Base-by-base conservation (phyloP, 352 stramenopile genomes). In the Globisporangium solare region DNA sequence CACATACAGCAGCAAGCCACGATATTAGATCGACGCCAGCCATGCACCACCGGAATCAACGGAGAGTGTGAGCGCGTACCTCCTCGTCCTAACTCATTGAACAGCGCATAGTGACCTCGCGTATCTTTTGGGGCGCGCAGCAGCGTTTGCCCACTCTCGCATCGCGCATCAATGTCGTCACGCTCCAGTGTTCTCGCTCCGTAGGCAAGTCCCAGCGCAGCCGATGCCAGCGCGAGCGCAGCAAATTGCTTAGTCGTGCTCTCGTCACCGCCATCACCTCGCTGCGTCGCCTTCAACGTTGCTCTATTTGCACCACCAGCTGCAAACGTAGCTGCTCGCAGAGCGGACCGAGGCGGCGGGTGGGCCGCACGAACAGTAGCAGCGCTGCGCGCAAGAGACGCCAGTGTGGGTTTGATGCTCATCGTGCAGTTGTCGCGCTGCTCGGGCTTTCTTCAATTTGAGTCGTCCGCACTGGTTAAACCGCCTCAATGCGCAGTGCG, bases 41-140 rank as follows among this genome's bases (percentile, higher is more conserved):
- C 21, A 56, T 15, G 20, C 6, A 37, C 27, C 27, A 10, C 27
- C 7, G 27, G 27, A 35, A 35, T 11, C 27, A 35, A 10, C 5
- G 27, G 27, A 35, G 7, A 7, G 27, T 35, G 27, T 6, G 17
- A 42, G 50, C 54, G 50, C 54, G 15, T 59, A 87, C 79, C 79
- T 71, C 79, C 76, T 66, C 74, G 68, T 4, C 79, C 79, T 18
- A 89, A 67, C 53, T 89, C 79, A 50, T 85, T 89, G 53, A 79
- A 62, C 48, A 89, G 51, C 20, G 56, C 62, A 57, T 89, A 89
- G 24, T 71, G 60, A 12, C 73, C 76, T 27, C 68, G 63, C 14
- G 18, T 60, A 8, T 60, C 54, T 2, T 40, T 32, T 12, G 21
- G 17, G 10, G 37, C 3, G 37, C 27, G 15, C 15, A 31, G 24